phyloP scores from a whole-genome alignment of 2,329 filamentous ascomycete genomes.

The Chrysoporthe puriensis region DNA sequence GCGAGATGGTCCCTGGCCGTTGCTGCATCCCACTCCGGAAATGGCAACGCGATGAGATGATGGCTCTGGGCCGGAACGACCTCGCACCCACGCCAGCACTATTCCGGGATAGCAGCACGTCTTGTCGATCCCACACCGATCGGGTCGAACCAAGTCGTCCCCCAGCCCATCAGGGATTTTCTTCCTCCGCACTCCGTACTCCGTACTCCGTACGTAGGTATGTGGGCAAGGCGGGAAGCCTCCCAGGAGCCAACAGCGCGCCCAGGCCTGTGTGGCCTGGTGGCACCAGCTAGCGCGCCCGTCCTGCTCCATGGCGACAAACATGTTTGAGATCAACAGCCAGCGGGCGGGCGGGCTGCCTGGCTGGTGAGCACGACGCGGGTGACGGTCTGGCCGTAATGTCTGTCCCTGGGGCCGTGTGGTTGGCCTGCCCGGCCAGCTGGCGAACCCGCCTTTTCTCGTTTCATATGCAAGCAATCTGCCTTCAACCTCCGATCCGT shows the following conservation, averaged over 20 bases:
- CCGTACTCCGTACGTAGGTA: no score
- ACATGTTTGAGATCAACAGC: background rate
- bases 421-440: background rate
- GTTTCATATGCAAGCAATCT: constrained; percentile 29
- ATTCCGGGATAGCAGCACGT: background rate
- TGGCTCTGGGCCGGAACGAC: background rate
- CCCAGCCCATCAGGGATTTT: no score
- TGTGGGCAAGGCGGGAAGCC: no score
- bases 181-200: no score
- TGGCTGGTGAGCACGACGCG: background rate
- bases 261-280: no score
- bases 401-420: background rate
- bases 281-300: no score
- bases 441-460: background rate
- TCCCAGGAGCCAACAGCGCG: no score
- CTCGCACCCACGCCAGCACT: background rate
- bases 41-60: background rate
- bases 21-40: background rate
- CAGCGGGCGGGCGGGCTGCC: no score
- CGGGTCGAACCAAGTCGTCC: no score
- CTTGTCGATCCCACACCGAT: background rate
- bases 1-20: no score
- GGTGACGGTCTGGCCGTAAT: background rate
- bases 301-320: background rate
- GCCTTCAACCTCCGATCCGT: constrained; percentile 25